Conservation (phyloP, 306 rosid genomes). For the Ochetophila trinervis region DNA sequence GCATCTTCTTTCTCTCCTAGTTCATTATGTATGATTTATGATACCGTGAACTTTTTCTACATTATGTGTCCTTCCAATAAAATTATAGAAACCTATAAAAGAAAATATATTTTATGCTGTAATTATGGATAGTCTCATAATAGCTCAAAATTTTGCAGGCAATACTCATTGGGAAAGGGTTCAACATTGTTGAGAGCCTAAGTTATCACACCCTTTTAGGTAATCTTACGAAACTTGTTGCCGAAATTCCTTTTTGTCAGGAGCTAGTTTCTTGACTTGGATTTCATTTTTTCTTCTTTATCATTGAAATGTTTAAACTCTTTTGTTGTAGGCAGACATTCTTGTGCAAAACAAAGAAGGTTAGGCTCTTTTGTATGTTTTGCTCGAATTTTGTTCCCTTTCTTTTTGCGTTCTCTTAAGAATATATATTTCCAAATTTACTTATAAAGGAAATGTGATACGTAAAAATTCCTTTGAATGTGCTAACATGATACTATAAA, state of each 20-base stretch:
- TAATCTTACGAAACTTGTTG: not conserved
- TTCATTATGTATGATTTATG: no score
- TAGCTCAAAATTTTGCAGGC: constrained; percentile 14
- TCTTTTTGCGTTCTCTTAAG: not conserved
- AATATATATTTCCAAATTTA: not conserved
- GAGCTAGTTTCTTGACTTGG: not conserved
- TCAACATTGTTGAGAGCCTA: constrained; percentile 24
- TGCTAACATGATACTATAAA: no score
- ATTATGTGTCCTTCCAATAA: not conserved
- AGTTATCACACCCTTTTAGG: constrained; percentile 26
- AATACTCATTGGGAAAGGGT: constrained; percentile 16
- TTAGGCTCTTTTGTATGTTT: constrained; percentile 13
- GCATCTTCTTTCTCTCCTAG: no score
- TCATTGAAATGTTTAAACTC: not conserved
- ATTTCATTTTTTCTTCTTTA: not conserved
- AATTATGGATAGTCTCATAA: not conserved
- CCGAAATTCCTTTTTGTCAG: not conserved
- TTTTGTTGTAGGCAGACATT: constrained; percentile 25
- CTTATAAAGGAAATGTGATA: no score
- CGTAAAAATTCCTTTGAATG: no score
- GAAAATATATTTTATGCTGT: not conserved
- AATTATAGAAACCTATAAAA: not conserved
- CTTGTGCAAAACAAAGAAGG: constrained; percentile 27
- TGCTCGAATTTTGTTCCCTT: not conserved
- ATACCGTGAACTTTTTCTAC: no score